phyloP scores from a whole-genome alignment of 169 alveolate genomes.

The Fabrea salina region DNA sequence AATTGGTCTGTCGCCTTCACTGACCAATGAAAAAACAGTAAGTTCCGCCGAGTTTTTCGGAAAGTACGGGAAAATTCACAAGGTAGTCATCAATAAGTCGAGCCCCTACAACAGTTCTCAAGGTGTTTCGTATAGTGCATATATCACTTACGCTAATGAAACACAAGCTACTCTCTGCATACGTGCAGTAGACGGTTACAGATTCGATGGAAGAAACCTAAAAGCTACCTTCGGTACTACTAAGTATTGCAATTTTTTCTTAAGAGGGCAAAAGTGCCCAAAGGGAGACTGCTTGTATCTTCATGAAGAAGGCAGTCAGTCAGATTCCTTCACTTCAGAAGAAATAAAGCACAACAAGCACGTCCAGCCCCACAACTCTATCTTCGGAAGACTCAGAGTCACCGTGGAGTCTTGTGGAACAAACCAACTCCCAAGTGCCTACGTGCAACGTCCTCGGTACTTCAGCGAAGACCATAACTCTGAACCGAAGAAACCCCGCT shows the following conservation, averaged over 20 bases:
- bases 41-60: conserved; percentile 68
- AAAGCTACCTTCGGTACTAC: conserved; percentile 67
- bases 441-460: too few species aligned
- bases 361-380: conserved; percentile 2
- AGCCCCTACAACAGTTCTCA: conserved; percentile 37
- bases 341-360: conserved; percentile 40
- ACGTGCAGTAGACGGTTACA: conserved; percentile 50
- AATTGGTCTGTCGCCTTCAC: conserved; percentile 54
- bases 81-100: conserved; percentile 58
- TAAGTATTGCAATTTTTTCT: conserved; percentile 69
- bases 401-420: too few species aligned
- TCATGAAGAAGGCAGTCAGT: conserved; percentile 51
- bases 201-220: conserved; percentile 30
- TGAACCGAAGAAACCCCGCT: too few species aligned
- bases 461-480: too few species aligned
- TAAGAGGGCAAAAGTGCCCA: conserved; percentile 56
- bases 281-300: conserved; percentile 68
- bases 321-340: conserved; percentile 40
- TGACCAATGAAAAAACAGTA: conserved; percentile 64
- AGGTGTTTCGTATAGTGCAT: conserved; percentile 57
- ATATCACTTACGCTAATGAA: conserved; percentile 59
- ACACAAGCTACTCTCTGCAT: conserved; percentile 65
- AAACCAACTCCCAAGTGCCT: too few species aligned
- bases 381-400: conserved; percentile 7
- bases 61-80: conserved; percentile 66